phyloP scores from a whole-genome alignment of 225 moss, liverwort and hornwort genomes.

The Pseudoscleropodium purum region DNA sequence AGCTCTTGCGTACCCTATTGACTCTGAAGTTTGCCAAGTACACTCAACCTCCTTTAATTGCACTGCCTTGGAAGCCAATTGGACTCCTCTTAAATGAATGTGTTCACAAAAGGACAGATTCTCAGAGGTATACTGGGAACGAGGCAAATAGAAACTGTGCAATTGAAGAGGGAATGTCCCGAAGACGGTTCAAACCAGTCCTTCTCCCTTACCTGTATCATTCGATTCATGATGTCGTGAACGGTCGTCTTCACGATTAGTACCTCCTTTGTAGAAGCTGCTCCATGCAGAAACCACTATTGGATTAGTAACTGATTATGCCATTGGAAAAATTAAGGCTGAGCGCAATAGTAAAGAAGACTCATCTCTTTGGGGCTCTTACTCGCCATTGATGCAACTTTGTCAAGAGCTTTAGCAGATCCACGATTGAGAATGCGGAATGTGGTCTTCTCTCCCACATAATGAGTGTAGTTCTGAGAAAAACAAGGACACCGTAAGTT shows the following conservation, averaged over 20 bases:
- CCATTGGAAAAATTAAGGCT: background rate
- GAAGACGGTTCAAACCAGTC: background rate
- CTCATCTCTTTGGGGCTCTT: background rate
- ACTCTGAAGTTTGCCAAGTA: background rate
- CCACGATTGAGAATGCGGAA: slow-evolving; percentile 60
- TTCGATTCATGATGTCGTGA: slow-evolving; percentile 41
- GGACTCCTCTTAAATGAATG: background rate
- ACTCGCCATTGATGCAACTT: slow-evolving; percentile 43
- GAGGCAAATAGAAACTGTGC: background rate
- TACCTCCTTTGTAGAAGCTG: slow-evolving; percentile 33
- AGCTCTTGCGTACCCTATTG: background rate
- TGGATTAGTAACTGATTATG: background rate
- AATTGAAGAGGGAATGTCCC: background rate
- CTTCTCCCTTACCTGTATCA: slow-evolving; percentile 30
- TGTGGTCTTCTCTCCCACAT: slow-evolving; percentile 38
- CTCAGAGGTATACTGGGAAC: background rate
- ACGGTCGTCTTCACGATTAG: slow-evolving; percentile 51
- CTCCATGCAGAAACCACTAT: background rate
- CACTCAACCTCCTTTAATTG: background rate
- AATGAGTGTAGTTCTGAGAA: slow-evolving; percentile 30
- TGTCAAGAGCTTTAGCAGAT: slow-evolving; percentile 56
- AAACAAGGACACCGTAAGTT: background rate
- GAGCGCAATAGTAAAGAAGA: background rate
- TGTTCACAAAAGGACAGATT: background rate
- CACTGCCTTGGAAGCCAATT: background rate